These are phyloP conservation scores for Phytophthora hybrid DNA, from an alignment of 352 stramenopile genomes.

Conservation along the genomic window DNA sequence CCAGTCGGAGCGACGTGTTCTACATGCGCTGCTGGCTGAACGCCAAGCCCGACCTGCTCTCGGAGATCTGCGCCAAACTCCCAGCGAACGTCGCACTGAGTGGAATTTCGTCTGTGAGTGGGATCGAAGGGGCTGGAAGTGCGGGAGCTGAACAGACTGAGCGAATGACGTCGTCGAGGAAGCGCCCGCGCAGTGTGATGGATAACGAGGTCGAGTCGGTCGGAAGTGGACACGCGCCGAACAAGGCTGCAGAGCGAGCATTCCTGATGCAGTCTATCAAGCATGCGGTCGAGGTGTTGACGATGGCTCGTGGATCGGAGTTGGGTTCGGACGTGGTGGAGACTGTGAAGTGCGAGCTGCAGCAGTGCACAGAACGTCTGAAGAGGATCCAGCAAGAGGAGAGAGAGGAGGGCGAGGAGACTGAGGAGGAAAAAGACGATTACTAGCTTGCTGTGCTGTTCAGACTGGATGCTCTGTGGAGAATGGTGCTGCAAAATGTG, in stretches of 20 bases:
- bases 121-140: constrained; percentile 1
- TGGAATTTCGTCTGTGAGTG: neutral
- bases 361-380: constrained; percentile 26
- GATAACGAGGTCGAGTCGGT: constrained; percentile 1
- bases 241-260: constrained; percentile 6
- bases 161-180: constrained; percentile 1
- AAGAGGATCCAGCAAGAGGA: constrained; percentile 29
- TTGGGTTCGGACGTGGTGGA: constrained; percentile 17
- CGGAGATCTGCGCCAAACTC: constrained; percentile 22
- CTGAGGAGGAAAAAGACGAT: neutral
- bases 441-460: neutral
- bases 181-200: constrained; percentile 4
- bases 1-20: constrained; percentile 24
- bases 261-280: constrained; percentile 29
- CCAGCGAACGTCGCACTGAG: constrained; percentile 8
- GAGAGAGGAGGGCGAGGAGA: constrained; percentile 6
- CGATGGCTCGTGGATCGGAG: constrained; percentile 13
- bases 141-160: constrained; percentile 1
- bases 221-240: neutral
- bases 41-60: constrained; percentile 22
- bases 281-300: constrained; percentile 17
- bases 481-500: too few species aligned
- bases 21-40: constrained; percentile 33
- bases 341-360: constrained; percentile 23
- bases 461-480: neutral